Percentiles rank a stretch among this genome's conserved stretches.
phyloP scores from a whole-genome alignment of 108 stramenopile species.

The Nitzschia putrida region DNA sequence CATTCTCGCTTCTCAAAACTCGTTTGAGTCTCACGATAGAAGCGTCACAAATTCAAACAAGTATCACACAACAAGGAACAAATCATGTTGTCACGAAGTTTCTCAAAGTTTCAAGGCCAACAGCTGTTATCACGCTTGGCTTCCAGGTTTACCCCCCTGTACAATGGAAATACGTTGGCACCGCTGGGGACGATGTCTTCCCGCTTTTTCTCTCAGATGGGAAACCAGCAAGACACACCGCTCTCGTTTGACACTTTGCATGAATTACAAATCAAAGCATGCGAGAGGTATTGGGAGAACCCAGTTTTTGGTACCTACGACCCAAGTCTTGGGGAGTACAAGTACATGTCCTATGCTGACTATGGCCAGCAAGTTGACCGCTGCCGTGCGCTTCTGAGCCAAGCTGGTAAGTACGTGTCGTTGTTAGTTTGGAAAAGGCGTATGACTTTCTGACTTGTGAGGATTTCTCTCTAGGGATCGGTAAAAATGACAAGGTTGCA shows the following conservation, averaged over 20 bases:
- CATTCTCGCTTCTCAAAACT: no score
- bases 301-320: conserved; percentile 71
- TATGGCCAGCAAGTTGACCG: conserved; percentile 56
- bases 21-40: no score
- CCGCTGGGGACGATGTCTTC: no score
- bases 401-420: conserved; percentile 68
- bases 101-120: no score
- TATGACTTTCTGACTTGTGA: not conserved
- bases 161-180: no score
- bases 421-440: not conserved
- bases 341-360: conserved; percentile 75
- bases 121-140: no score
- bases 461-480: conserved; percentile 38
- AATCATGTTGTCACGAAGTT: no score
- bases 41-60: no score
- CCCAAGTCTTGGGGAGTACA: conserved; percentile 45
- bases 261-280: conserved; percentile 65
- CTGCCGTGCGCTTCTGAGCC: conserved; percentile 64
- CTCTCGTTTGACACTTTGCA: conserved; percentile 70
- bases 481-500: conserved; percentile 65
- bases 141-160: no score
- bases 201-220: not conserved
- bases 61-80: no score
- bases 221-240: not conserved
- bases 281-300: conserved; percentile 59